Evolutionary conservation across 129 eudicot genomes (phyloP).

Genomic region (Lonicera japonica): DNA sequence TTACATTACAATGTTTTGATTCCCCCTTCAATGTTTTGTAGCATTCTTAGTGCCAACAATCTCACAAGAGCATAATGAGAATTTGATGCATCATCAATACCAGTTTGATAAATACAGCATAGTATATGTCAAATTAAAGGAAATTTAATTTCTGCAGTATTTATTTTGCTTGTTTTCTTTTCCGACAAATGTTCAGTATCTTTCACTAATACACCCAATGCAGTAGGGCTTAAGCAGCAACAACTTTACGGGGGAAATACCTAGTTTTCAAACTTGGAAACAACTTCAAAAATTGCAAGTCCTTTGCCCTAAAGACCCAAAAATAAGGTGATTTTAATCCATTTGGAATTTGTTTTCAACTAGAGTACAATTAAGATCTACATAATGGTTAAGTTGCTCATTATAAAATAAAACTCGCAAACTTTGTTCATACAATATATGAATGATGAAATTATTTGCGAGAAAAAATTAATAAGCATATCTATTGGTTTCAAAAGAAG

Average conservation of each 20-base stretch:
- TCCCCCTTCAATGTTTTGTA: constrained; percentile 19
- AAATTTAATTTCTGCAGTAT: too few relatives aligned
- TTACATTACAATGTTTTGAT: background rate
- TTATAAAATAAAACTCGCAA: too few relatives aligned
- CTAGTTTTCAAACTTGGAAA: constrained; percentile 34
- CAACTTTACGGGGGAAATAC: constrained; percentile 51
- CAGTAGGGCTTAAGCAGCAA: constrained; percentile 59
- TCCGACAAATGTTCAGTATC: background rate
- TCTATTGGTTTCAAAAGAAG: too few relatives aligned
- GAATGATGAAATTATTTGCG: too few relatives aligned
- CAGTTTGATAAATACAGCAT: background rate
- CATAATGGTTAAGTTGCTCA: too few relatives aligned
- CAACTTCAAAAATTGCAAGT: constrained; percentile 40
- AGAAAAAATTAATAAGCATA: too few relatives aligned
- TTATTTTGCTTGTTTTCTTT: too few relatives aligned
- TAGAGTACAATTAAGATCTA: too few relatives aligned
- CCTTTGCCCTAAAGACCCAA: background rate
- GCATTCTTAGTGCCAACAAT: constrained; percentile 41
- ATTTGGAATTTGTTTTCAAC: too few relatives aligned
- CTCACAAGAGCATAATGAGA: constrained; percentile 59
- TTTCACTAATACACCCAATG: constrained; percentile 4
- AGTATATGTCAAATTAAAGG: background rate
- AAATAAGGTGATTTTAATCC: background rate
- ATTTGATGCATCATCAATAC: constrained; percentile 30
- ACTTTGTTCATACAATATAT: too few relatives aligned